phyloP scores from a whole-genome alignment of 345 rosid species.

The Firmiana major region DNA sequence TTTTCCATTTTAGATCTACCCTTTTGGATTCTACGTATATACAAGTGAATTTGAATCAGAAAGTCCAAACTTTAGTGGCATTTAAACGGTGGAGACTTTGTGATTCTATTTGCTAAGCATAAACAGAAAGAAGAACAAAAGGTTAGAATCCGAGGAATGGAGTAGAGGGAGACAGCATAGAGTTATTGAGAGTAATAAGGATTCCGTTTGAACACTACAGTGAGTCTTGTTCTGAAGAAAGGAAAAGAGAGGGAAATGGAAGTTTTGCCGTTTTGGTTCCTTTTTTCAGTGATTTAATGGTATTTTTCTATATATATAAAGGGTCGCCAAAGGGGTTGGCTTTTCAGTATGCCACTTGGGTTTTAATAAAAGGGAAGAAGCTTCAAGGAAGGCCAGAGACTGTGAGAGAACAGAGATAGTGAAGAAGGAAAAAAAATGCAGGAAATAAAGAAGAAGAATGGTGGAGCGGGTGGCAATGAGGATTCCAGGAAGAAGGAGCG shows the following conservation, averaged over 20 bases:
- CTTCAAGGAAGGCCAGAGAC: constrained; percentile 25
- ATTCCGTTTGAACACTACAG: constrained; percentile 52
- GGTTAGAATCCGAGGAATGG: constrained; percentile 53
- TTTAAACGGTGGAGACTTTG: not conserved
- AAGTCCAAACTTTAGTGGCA: not conserved
- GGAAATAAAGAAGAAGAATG: constrained; percentile 52
- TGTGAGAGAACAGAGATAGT: constrained; percentile 4
- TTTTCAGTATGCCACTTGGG: constrained; percentile 49
- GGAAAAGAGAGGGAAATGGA: constrained; percentile 8
- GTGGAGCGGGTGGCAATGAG: constrained; percentile 33
- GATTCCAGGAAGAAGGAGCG: constrained; percentile 89
- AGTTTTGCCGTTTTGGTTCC: constrained; percentile 12
- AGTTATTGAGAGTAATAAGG: constrained; percentile 23
- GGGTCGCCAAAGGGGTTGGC: constrained; percentile 33
- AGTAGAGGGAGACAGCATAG: constrained; percentile 12
- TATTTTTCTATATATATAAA: constrained; percentile 15
- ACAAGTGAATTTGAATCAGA: constrained; percentile 5
- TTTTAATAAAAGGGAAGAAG: constrained; percentile 58
- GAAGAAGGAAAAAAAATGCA: constrained; percentile 29
- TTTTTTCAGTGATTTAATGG: constrained; percentile 16
- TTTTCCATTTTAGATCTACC: constrained; percentile 22
- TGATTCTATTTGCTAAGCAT: not conserved
- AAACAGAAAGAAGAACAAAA: constrained; percentile 2
- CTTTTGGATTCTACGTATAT: constrained; percentile 6
- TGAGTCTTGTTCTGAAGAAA: constrained; percentile 3